Base-by-base conservation (phyloP, 2,329 filamentous ascomycete genomes). In the Thermochaetoides dissita region DNA sequence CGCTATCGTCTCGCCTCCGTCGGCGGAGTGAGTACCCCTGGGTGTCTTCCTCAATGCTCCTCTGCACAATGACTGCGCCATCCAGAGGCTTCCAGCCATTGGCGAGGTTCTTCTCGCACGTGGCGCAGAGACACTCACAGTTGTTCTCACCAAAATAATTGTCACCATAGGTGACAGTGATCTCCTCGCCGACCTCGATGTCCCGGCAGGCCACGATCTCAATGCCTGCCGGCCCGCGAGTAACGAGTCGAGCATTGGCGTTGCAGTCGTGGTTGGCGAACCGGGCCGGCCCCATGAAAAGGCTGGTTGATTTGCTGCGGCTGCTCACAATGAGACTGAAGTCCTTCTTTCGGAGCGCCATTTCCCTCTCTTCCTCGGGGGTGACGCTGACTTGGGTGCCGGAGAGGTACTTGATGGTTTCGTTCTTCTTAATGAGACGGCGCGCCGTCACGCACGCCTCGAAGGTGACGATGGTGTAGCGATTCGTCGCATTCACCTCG, bases 221-320 rank as follows among this genome's bases (percentile, higher is more conserved):
- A 66, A 98, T 95, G 32, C 86, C 86, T 44, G 88, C 79, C 43
- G 81, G 76, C 37, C 87, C 85, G 32, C 78, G 82, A 32, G 86
- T 95, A 52, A 84, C 81, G 36, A 98, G 72, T 56, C 80, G 76
- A 7, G 88, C 88, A 64, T 96, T 98, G 30, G 91, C 86, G 51
- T 83, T 74, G 63, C 91, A 98, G 60, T 98, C 91, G 62, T 98
- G 91, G 57, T 98, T 98, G 28, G 91, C 87, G 59, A 98, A 96
- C 39, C 91, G 79, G 31, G 91, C 91, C 7, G 91, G 93, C 0
- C 91, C 91, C 58, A 98, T 79, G 58, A 98, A 96, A 35, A 98
- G 67, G 40, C 85, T 94, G 30, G 88, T 83, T 46, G 81, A 81
- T 63, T 94, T 95, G 63, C 84, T 89, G 45, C 91, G 75, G 51